Base-by-base conservation (phyloP, 2,329 filamentous ascomycete genomes). In the Coniosporium tulheliwenetii region DNA sequence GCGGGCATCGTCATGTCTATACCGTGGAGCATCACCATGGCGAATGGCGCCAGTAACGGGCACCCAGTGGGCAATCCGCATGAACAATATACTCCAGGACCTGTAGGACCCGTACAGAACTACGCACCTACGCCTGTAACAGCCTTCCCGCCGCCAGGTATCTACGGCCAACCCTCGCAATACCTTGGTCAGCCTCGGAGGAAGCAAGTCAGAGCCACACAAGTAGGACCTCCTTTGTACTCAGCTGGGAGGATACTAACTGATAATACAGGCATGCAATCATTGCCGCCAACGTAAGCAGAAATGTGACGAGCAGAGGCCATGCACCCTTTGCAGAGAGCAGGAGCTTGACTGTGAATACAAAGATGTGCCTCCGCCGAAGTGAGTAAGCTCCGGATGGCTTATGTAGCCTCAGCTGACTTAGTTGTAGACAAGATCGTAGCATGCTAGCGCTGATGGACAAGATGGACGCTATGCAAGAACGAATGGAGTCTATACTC, bases 291-390 rank as follows among this genome's bases (percentile, higher is more conserved):
- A 82, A 45, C 72, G 89, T 33, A 94, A 93, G 60, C 85, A 85
- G 10, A 93, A 93, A 61, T 94, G 86, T 57, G 85, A 93, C 51
- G 86, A 94, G 65, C 78, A 79, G 9, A 78, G 81, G 48, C 86
- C 82, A 51, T 89, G 85, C 55, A 85, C 80, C 34, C 77, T 78
- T 52, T 98, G 91, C 58, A 81, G 81, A 51, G 87, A 96, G 50
- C 93, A 93, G 56, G 79, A 74, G 48, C 71, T 85, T 30, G 71
- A 78, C 40, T 98, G 85, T 65, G 79, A 84, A 59, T 96, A 95
- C 59, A 79, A 87, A 48, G 87, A 95, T 54, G 81, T 91, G 5
- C 82, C 85, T 16, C 85, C 85, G 12, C 91, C 93, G 55, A 89
- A 93, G 84, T 93, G 70, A 58, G 81, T 45, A 47, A 30, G 32